Percentiles rank a stretch among this genome's conserved stretches.
Conservation (phyloP, 768 basidiomycete genomes). For the Lactarius indigo region DNA sequence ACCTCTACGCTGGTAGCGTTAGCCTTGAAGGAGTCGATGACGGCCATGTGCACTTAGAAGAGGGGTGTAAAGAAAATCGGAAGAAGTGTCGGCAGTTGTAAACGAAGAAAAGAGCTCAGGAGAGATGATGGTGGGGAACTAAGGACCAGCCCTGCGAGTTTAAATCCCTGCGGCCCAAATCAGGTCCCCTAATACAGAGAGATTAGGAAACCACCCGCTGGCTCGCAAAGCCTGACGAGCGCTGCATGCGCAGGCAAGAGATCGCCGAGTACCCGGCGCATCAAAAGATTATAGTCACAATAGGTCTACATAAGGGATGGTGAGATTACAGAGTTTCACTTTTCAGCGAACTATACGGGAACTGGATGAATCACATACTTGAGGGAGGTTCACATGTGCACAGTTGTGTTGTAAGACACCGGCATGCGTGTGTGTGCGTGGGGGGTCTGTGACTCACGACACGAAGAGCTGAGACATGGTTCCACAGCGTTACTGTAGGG, state of each 20-base stretch:
- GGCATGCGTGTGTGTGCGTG: neutral
- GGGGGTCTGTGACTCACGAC: neutral
- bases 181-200: neutral
- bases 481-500: neutral
- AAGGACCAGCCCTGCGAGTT: neutral
- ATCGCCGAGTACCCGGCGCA: neutral
- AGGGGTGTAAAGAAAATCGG: neutral
- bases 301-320: neutral
- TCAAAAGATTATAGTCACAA: neutral
- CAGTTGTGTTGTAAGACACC: neutral
- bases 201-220: neutral
- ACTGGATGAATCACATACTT: neutral
- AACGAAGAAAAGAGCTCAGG: neutral
- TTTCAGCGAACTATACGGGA: neutral
- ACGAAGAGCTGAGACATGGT: neutral
- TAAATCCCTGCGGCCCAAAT: conserved; percentile 3
- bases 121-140: neutral
- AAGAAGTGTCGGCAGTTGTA: neutral
- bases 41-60: conserved; percentile 18
- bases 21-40: conserved; percentile 27
- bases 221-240: neutral
- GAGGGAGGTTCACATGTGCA: neutral
- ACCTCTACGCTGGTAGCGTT: conserved; percentile 26
- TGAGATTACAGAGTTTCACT: neutral
- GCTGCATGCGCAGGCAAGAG: neutral